Evolutionary conservation across 2,329 filamentous ascomycete species (phyloP).

Genomic region (Neopestalotiopsis sp.): DNA sequence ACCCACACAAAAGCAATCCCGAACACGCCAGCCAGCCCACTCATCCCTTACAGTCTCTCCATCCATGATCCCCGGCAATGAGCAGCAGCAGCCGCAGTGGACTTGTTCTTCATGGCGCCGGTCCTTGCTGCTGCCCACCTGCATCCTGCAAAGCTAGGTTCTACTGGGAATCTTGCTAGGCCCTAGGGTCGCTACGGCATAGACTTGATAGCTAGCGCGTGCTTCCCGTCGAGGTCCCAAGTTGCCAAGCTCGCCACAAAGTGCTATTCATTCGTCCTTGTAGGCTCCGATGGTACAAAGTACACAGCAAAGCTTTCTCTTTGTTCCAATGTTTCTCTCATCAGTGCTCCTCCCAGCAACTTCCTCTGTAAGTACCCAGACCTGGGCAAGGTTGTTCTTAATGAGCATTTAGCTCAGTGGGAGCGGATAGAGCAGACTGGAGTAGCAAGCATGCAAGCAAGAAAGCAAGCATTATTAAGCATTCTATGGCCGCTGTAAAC

Average conservation of each 20-base stretch:
- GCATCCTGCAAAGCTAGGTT: not conserved
- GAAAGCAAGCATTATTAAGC: no score
- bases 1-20: not conserved
- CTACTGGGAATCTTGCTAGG: constrained; percentile 6
- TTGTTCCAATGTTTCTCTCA: not conserved
- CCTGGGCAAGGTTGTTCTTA: no score
- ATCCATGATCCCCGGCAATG: constrained; percentile 15
- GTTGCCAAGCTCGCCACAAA: not conserved
- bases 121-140: not conserved
- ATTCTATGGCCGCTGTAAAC: no score
- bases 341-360: no score
- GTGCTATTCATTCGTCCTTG: not conserved
- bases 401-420: no score
- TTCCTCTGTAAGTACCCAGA: no score
- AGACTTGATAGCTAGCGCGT: constrained; percentile 13
- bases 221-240: constrained; percentile 18
- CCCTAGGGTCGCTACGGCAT: not conserved
- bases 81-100: constrained; percentile 5
- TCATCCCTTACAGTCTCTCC: not conserved
- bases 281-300: not conserved
- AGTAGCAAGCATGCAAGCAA: no score
- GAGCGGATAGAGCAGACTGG: no score
- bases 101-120: not conserved
- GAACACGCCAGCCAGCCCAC: not conserved
- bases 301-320: constrained; percentile 10